phyloP scores from a whole-genome alignment of 305 asterid species.

The Fraxinus platypoda region DNA sequence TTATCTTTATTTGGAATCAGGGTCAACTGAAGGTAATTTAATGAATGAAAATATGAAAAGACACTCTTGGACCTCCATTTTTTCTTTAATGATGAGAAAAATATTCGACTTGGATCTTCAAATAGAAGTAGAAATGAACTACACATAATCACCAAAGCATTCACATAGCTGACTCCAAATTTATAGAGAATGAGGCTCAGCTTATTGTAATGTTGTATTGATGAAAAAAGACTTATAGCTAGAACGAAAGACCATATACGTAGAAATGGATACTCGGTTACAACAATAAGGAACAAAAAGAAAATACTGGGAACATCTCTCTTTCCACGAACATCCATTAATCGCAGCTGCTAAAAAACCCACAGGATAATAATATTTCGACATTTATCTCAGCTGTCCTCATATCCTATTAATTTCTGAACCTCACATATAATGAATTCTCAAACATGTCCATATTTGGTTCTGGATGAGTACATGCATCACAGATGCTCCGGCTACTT shows the following conservation, averaged over 20 bases:
- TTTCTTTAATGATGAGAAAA: not conserved
- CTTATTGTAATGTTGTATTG: not conserved
- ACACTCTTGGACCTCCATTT: not conserved
- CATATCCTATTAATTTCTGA: not conserved
- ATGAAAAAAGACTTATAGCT: not conserved
- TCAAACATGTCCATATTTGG: not conserved
- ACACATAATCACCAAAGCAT: not conserved
- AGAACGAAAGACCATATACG: not conserved
- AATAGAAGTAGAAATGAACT: not conserved
- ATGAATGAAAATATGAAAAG: not conserved
- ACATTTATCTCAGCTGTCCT: not conserved
- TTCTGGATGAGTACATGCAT: not conserved
- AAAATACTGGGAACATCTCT: not conserved
- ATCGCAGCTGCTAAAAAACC: not conserved
- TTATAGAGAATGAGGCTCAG: not conserved
- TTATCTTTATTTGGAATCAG: not conserved
- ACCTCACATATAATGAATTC: not conserved
- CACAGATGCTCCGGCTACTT: not conserved
- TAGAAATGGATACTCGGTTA: not conserved
- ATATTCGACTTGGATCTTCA: not conserved
- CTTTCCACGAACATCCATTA: not conserved
- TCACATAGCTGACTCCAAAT: not conserved
- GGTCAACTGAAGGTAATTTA: not conserved
- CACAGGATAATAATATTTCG: not conserved
- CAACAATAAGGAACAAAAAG: not conserved